These are phyloP conservation scores for Nemania bipapillata DNA, from an alignment of 2,329 filamentous ascomycete genomes.

Conservation along the genomic window DNA sequence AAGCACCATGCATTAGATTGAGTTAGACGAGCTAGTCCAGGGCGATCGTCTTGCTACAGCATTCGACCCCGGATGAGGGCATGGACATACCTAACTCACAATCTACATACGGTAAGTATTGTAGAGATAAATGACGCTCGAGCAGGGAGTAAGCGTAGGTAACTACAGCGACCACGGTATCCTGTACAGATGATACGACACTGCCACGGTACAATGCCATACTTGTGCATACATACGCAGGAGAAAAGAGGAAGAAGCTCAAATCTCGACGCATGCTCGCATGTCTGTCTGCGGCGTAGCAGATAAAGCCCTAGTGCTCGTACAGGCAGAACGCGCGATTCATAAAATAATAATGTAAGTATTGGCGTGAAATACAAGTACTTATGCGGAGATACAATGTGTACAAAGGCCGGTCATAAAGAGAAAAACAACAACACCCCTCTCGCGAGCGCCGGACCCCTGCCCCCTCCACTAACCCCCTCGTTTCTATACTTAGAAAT, in stretches of 20 bases:
- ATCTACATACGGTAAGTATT: neutral
- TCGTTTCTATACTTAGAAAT: conserved; percentile 37
- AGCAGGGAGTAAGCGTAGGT: conserved; percentile 9
- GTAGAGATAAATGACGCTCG: conserved; percentile 10
- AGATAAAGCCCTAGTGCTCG: conserved; percentile 19
- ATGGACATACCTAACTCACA: neutral
- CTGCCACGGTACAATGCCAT: conserved; percentile 10
- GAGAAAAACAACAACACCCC: conserved; percentile 8
- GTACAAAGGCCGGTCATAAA: neutral
- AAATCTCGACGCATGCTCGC: conserved; percentile 4
- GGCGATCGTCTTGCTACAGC: conserved; percentile 13
- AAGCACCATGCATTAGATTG: conserved; percentile 37
- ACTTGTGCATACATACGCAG: conserved; percentile 1
- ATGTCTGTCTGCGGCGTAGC: conserved; percentile 34
- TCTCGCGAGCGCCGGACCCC: conserved; percentile 19
- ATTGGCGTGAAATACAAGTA: neutral
- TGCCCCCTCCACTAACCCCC: no score
- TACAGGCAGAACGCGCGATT: no score
- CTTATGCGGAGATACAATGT: no score
- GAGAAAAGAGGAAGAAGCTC: conserved; percentile 3
- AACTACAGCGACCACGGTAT: conserved; percentile 12
- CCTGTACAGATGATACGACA: conserved; percentile 13
- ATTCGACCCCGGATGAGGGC: conserved; percentile 25
- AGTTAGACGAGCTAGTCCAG: conserved; percentile 15
- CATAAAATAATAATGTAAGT: conserved; percentile 9